Evolutionary conservation across 257 asterid genomes (phyloP).

Genomic region (Solanum tarapatanum): DNA sequence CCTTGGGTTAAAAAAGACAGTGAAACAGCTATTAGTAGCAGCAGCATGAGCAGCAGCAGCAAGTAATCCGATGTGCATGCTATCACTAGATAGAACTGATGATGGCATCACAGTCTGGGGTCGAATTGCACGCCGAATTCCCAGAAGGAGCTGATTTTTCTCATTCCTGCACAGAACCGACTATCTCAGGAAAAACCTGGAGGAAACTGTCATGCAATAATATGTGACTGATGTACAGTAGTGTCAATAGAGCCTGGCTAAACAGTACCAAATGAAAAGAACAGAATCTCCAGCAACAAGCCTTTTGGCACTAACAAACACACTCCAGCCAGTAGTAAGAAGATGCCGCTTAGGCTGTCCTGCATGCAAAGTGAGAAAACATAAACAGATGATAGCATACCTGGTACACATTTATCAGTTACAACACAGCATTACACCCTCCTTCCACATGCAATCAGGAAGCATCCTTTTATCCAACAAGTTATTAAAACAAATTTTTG

Average conservation of each 20-base stretch:
- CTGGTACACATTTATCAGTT: background rate
- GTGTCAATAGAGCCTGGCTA: background rate
- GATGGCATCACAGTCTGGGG: conserved; percentile 99
- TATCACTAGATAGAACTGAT: conserved; percentile 93
- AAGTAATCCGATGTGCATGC: conserved; percentile 96
- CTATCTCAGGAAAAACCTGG: background rate
- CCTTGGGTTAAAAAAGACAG: conserved; percentile 91
- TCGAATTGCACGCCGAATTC: conserved; percentile 79
- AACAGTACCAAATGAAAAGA: conserved; percentile 44
- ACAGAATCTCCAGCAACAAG: conserved; percentile 49
- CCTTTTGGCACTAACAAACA: conserved; percentile 46
- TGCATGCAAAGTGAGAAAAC: conserved; percentile 8
- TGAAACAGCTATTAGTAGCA: conserved; percentile 92
- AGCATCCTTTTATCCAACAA: background rate
- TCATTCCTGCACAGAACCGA: conserved; percentile 51
- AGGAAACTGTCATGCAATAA: background rate
- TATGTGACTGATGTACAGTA: background rate
- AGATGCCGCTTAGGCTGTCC: conserved; percentile 51
- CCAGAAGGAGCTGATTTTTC: conserved; percentile 86
- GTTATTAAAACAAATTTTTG: background rate
- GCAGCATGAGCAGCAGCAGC: conserved; percentile 99
- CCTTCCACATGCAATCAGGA: background rate
- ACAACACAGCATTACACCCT: background rate
- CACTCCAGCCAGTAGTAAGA: conserved; percentile 54
- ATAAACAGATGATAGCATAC: background rate